Evolutionary conservation across 495 filamentous ascomycete genomes (phyloP), one percentile per base, ranked within the genome.

Genomic region (Neohortaea acidophila): DNA sequence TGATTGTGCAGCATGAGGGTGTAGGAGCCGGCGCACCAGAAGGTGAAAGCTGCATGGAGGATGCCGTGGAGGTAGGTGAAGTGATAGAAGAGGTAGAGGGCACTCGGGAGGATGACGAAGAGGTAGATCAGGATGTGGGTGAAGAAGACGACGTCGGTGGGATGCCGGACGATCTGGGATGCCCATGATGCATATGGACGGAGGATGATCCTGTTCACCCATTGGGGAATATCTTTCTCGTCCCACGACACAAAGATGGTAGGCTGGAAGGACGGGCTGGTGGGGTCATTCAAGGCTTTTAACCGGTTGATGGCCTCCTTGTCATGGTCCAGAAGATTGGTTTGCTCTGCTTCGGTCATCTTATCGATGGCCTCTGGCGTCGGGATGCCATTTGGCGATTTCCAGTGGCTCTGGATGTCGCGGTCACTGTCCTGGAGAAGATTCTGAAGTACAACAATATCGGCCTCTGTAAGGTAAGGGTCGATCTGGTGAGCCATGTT

Each of bases 1-100:
- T 85, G 81, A 43, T 85, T 79, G 48, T 85, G 81, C 60, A 76
- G 75, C 73, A 87, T 73, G 24, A 87, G 60, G 0, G 81, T 85
- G 58, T 80, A 87, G 9, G 71, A 62, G 17, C 81, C 81, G 22
- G 69, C 64, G 48, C 75, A 84, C 39, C 59, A 79, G 24, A 62
- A 47, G 40, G 75, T 69, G 60, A 81, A 67, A 21, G 67, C 38
- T 49, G 64, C 64, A 53, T 87, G 81, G 27, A 69, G 22, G 23
- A 77, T 29, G 11, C 66, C 81, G 53, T 83, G 81, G 3, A 63
- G 27, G 52, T 67, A 81, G 22, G 64, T 66, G 55, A 87, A 87
- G 39, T 60, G 48, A 48, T 65, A 63, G 57, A 66, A 84, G 2
- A 84, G 62, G 21, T 63, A 67, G 20, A 75, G 19, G 2, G 77